These are phyloP conservation scores for Pleurotus djamor DNA, from an alignment of 768 basidiomycete genomes.

Conservation along the genomic window DNA sequence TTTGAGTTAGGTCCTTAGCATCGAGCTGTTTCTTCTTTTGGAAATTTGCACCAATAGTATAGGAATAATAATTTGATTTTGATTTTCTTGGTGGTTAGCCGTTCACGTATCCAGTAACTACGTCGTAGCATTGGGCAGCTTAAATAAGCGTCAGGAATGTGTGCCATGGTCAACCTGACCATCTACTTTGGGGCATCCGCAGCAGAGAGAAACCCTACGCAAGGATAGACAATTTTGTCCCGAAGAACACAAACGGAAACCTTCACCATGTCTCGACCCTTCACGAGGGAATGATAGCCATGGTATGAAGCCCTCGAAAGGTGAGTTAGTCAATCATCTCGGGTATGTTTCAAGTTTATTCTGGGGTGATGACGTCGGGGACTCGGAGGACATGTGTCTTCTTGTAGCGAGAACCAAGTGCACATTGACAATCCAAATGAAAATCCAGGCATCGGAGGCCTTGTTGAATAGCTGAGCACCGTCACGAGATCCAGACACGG, in stretches of 20 bases:
- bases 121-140: no score
- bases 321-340: slow-evolving; percentile 30
- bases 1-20: no score
- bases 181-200: slow-evolving; percentile 22
- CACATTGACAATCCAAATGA: slow-evolving; percentile 32
- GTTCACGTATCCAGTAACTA: no score
- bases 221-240: slow-evolving; percentile 12
- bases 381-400: slow-evolving; percentile 25
- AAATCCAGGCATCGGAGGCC: slow-evolving; percentile 27
- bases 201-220: slow-evolving; percentile 18
- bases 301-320: slow-evolving; percentile 29
- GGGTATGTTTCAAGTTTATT: slow-evolving; percentile 32
- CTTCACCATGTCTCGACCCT: background rate
- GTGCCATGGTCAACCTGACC: slow-evolving; percentile 25
- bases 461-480: slow-evolving; percentile 41
- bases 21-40: no score
- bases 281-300: slow-evolving; percentile 19
- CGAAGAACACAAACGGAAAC: slow-evolving; percentile 23
- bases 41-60: no score
- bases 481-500: slow-evolving; percentile 34
- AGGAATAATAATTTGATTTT: no score
- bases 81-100: no score
- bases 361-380: slow-evolving; percentile 29
- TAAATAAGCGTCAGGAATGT: slow-evolving; percentile 27
- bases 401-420: slow-evolving; percentile 26